Percentiles rank a stretch among this genome's conserved stretches.
Evolutionary conservation across 2,329 filamentous ascomycete species (phyloP).

Genomic region (Epichloe gansuensis): DNA sequence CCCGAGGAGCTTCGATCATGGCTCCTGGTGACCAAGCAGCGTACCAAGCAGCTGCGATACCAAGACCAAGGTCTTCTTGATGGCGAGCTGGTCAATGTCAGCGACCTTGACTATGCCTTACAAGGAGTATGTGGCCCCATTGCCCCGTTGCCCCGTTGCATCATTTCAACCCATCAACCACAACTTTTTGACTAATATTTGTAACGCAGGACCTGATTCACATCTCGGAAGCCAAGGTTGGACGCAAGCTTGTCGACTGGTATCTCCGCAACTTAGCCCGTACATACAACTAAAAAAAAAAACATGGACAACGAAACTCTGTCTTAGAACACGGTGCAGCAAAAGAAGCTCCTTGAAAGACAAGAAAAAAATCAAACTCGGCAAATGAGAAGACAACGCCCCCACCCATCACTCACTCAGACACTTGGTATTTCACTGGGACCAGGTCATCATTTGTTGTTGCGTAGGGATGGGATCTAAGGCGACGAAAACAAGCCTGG

Average conservation of each 20-base stretch:
- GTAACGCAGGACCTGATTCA: conserved; percentile 73
- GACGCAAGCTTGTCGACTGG: conserved; percentile 95
- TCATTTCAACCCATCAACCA: too few relatives aligned
- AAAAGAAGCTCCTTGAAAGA: not conserved
- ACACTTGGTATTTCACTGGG: not conserved
- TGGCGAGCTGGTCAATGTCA: conserved; percentile 83
- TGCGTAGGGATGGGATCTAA: not conserved
- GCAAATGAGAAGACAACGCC: not conserved
- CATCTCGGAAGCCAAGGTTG: conserved; percentile 97
- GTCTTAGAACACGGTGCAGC: not conserved
- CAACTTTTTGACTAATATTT: conserved; percentile 10
- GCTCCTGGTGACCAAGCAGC: conserved; percentile 96
- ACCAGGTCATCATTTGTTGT: not conserved
- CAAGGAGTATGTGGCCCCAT: conserved; percentile 57
- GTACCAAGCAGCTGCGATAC: conserved; percentile 92
- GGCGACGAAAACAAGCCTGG: not conserved
- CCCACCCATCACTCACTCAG: not conserved
- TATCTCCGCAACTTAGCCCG: conserved; percentile 93
- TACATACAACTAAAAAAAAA: conserved; percentile 57
- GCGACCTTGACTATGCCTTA: conserved; percentile 93
- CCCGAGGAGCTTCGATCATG: conserved; percentile 91
- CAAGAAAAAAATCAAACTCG: not conserved
- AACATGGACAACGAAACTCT: not conserved
- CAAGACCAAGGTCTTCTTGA: conserved; percentile 76
- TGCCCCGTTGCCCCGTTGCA: not conserved